Evolutionary conservation across 139 green algal species (phyloP).

Genomic region (Tetradesmus obliquus): DNA sequence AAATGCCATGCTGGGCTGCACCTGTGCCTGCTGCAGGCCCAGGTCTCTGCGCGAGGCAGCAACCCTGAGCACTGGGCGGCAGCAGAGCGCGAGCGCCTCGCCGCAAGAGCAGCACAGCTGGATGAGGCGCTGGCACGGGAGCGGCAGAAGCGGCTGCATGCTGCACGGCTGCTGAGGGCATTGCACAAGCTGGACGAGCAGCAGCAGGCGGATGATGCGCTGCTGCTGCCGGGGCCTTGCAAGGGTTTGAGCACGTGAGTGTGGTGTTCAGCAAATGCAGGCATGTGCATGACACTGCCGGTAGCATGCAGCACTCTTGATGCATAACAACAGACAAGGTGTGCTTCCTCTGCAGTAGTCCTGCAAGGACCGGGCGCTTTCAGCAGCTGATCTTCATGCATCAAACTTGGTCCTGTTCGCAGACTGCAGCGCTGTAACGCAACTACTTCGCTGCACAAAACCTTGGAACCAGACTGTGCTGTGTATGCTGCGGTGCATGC

Average conservation of each 20-base stretch:
- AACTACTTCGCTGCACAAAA: no score
- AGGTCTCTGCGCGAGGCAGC: neutral
- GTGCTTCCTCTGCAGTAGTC: no score
- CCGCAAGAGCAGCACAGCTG: constrained; percentile 7
- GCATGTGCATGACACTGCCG: neutral
- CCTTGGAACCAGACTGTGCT: no score
- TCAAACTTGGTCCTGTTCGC: no score
- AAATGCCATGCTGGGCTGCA: neutral
- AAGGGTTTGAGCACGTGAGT: neutral
- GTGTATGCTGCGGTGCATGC: neutral
- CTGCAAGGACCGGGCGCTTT: no score
- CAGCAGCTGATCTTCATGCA: no score
- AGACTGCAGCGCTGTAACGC: no score
- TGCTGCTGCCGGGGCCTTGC: neutral
- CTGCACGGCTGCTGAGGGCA: constrained; percentile 19
- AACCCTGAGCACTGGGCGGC: constrained; percentile 10
- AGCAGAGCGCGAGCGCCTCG: neutral
- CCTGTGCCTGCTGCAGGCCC: constrained; percentile 3
- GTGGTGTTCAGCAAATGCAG: neutral
- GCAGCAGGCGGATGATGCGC: neutral
- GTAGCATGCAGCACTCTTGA: no score
- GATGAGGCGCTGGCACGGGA: constrained; percentile 27
- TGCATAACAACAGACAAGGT: no score
- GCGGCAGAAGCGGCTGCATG: constrained; percentile 23
- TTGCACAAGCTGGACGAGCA: constrained; percentile 22